Evolutionary conservation across 2,329 filamentous ascomycete species (phyloP).

Genomic region (Phoma sp.): DNA sequence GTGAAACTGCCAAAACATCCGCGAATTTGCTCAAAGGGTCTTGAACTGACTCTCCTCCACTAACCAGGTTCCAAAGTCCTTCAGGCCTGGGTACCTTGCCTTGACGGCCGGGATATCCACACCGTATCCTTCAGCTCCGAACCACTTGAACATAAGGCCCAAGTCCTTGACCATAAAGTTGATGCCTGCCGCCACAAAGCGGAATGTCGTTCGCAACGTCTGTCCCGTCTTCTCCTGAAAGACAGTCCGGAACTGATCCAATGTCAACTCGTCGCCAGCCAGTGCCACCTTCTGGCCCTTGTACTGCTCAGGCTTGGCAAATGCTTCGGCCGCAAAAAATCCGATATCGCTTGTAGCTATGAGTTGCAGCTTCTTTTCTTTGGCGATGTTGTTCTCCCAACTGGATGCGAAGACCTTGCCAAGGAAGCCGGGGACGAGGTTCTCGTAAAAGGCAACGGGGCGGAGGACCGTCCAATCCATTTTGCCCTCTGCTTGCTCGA

Average conservation of each 20-base stretch:
- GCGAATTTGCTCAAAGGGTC: conserved; percentile 36
- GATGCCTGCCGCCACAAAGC: conserved; percentile 37
- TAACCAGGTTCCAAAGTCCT: conserved; percentile 54
- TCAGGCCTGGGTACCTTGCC: conserved; percentile 51
- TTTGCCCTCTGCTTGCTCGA: conserved; percentile 41
- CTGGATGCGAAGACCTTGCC: conserved; percentile 54
- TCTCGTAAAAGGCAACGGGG: conserved; percentile 66
- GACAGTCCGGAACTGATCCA: conserved; percentile 45
- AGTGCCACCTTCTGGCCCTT: conserved; percentile 51
- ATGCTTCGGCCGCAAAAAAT: conserved; percentile 54
- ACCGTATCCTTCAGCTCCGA: conserved; percentile 50
- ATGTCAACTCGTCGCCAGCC: conserved; percentile 58
- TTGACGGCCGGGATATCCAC: conserved; percentile 51
- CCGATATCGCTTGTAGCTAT: conserved; percentile 55
- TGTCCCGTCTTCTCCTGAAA: conserved; percentile 54
- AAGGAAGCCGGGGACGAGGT: conserved; percentile 53
- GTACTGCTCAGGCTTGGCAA: conserved; percentile 50
- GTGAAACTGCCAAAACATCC: not conserved
- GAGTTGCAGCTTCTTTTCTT: conserved; percentile 43
- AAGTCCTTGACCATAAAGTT: conserved; percentile 48
- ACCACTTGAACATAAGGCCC: conserved; percentile 56
- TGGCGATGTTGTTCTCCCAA: conserved; percentile 41
- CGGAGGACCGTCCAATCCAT: conserved; percentile 66
- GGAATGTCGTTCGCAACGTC: conserved; percentile 50
- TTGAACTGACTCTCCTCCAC: conserved; percentile 48